A percentile compares a stretch with the other conserved stretches of the same genome.
phyloP scores from a whole-genome alignment of 2,329 filamentous ascomycete genomes.

The Ophiostoma ulmi region DNA sequence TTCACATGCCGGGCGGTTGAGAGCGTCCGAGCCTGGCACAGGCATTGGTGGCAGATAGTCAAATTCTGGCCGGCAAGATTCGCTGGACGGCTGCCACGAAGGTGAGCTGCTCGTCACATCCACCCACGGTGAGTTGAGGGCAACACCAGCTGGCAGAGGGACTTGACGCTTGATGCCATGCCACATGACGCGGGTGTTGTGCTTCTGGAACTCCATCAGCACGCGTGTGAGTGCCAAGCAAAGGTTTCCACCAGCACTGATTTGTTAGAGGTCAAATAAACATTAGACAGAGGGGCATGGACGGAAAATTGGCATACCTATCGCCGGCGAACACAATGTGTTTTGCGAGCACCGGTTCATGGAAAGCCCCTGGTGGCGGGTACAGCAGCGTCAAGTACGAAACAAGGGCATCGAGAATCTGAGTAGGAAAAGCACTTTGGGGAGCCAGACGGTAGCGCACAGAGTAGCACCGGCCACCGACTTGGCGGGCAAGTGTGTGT shows the following conservation, averaged over 20 bases:
- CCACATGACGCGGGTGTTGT: slow-evolving; percentile 50
- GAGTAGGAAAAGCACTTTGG: slow-evolving; percentile 68
- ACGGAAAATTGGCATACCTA: slow-evolving; percentile 39
- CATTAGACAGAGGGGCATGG: neutral
- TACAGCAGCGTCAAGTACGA: slow-evolving; percentile 70
- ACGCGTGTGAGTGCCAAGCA: slow-evolving; percentile 62
- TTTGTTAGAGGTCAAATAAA: neutral
- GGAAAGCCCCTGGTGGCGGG: slow-evolving; percentile 62
- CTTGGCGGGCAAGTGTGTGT: slow-evolving; percentile 59
- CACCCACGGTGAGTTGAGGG: slow-evolving; percentile 63
- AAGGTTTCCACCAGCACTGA: slow-evolving; percentile 69
- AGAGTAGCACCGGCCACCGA: slow-evolving; percentile 62
- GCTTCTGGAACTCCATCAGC: slow-evolving; percentile 56
- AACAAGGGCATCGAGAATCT: slow-evolving; percentile 65
- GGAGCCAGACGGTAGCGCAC: slow-evolving; percentile 72
- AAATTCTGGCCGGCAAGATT: slow-evolving; percentile 38
- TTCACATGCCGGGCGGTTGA: slow-evolving; percentile 42
- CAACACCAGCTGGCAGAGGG: slow-evolving; percentile 61
- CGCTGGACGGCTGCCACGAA: slow-evolving; percentile 45
- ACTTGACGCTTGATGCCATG: slow-evolving; percentile 54
- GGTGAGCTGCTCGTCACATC: slow-evolving; percentile 63
- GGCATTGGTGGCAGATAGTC: slow-evolving; percentile 57
- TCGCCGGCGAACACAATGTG: slow-evolving; percentile 71
- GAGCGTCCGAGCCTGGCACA: slow-evolving; percentile 31
- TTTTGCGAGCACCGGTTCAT: slow-evolving; percentile 58